A percentile compares a stretch with the other conserved stretches of the same genome.
phyloP scores from a whole-genome alignment of 2,329 filamentous ascomycete species.

The Didymella pomorum region DNA sequence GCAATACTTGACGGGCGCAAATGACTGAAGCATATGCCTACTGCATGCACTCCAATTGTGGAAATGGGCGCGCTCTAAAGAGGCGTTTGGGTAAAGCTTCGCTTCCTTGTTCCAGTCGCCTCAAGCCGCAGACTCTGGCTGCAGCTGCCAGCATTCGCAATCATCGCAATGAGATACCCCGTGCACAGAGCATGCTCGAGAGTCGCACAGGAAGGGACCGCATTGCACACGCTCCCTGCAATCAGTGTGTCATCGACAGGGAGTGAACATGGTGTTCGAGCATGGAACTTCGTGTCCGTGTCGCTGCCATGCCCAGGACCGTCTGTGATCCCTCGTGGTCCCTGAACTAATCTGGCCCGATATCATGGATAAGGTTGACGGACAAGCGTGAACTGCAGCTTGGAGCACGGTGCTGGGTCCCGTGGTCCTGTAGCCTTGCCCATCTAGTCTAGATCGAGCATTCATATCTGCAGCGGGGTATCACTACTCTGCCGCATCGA shows the following conservation, averaged over 20 bases:
- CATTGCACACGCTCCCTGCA: neutral
- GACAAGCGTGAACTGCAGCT: conserved; percentile 38
- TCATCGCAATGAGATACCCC: neutral
- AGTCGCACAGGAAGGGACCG: conserved; percentile 2
- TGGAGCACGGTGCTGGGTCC: conserved; percentile 23
- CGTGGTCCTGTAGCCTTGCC: conserved; percentile 28
- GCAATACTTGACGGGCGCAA: conserved; percentile 8
- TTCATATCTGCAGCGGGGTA: conserved; percentile 34
- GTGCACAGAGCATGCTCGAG: neutral
- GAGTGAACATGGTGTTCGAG: neutral
- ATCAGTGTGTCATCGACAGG: neutral
- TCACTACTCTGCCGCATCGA: conserved; percentile 18
- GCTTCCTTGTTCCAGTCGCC: conserved; percentile 12
- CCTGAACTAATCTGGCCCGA: conserved; percentile 44
- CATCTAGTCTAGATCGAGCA: conserved; percentile 15
- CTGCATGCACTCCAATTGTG: conserved; percentile 18
- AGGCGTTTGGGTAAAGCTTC: conserved; percentile 9
- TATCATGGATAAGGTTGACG: conserved; percentile 46
- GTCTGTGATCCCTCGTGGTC: conserved; percentile 33
- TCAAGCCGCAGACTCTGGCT: conserved; percentile 4
- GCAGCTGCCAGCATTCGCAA: conserved; percentile 8
- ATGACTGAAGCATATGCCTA: neutral
- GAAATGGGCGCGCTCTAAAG: conserved; percentile 11
- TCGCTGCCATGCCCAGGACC: neutral
- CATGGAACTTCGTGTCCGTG: conserved; percentile 21